Evolutionary conservation across 768 basidiomycete genomes (phyloP), one percentile per base, ranked within the genome.

Genomic region (Rhodotorula diobovata): DNA sequence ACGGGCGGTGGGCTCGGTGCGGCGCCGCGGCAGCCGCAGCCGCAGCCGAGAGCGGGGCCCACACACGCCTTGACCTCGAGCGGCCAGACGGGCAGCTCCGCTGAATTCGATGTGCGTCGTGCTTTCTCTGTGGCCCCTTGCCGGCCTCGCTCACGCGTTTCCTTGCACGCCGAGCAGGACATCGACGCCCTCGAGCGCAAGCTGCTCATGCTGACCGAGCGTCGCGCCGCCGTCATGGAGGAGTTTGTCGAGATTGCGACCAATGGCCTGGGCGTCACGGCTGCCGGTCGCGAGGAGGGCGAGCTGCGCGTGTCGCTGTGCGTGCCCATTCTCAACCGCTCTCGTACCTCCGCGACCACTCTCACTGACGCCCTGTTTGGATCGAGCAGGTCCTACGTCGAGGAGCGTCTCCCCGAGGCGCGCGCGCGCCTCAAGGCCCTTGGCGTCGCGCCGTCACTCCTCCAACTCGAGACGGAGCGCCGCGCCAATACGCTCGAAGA

Each of bases 381-480:
- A 16, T 5, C 50, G 39, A 18, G 23, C 50, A 72, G 71, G 11
- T 72, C 71, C 20, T 53, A 68, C 58, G 54, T 68, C 43, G 64
- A 72, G 14, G 67, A 72, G 32, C 62, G 67, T 21, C 61, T 65
- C 39, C 23, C 48, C 48, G 71, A 72, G n/a, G 23, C 54, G 2
- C 57, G 67, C 21, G 59, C 63, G 3, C 14, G 30, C 1, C 32
- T 68, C 10, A 39, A 55, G 37, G 62, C 63, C 2, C 32, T 32
- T 39, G 57, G 59, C 18, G 25, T 37, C 18, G n/a, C 53, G 14
- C 48, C 55, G 6, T 59, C 61, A 16, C 39, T 50, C 25, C 46
- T 72, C 0, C 71, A 72, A 48, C 41, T 65, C 54, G 61, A 64
- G 46, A 65, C 55, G 18, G 71, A 72, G 71, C 68, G 65, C 48